phyloP scores from a whole-genome alignment of 345 rosid species.

The Dimocarpus longan region DNA sequence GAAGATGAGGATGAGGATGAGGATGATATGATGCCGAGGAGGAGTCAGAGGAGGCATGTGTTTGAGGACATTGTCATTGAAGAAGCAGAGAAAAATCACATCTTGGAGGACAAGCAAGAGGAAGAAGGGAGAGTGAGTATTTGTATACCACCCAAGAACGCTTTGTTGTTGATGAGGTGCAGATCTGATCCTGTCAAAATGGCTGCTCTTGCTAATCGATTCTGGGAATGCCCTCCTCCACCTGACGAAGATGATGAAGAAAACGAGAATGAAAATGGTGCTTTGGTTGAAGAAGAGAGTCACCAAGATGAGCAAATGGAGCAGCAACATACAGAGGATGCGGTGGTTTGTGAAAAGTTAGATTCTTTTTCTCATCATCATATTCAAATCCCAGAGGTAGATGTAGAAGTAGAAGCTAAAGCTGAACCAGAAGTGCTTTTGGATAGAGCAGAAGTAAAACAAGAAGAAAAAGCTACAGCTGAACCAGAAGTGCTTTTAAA shows the following conservation, averaged over 20 bases:
- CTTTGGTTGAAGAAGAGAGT: not conserved
- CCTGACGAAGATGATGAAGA: conserved; percentile 26
- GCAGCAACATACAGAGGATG: conserved; percentile 21
- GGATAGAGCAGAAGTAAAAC: conserved; percentile 14
- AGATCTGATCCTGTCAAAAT: conserved; percentile 96
- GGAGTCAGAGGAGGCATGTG: conserved; percentile 69
- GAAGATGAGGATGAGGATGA: conserved; percentile 28
- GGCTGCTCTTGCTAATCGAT: conserved; percentile 80
- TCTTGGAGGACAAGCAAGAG: conserved; percentile 31
- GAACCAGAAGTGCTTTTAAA: too few relatives aligned
- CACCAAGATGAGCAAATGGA: conserved; percentile 30
- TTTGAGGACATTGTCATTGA: conserved; percentile 67
- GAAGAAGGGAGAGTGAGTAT: conserved; percentile 55
- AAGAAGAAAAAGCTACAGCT: not conserved
- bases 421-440: not conserved
- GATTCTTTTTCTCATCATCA: conserved; percentile 27
- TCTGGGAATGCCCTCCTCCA: conserved; percentile 58
- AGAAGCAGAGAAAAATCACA: conserved; percentile 37
- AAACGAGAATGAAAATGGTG: conserved; percentile 18
- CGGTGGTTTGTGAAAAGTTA: conserved; percentile 29
- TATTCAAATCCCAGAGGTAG: conserved; percentile 6
- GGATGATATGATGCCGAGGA: conserved; percentile 35
- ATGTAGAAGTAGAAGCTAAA: conserved; percentile 23
- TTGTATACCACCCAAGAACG: conserved; percentile 85
- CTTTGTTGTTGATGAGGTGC: conserved; percentile 86